Conservation (phyloP, 768 basidiomycete genomes). For the Kondoa subrosea region DNA sequence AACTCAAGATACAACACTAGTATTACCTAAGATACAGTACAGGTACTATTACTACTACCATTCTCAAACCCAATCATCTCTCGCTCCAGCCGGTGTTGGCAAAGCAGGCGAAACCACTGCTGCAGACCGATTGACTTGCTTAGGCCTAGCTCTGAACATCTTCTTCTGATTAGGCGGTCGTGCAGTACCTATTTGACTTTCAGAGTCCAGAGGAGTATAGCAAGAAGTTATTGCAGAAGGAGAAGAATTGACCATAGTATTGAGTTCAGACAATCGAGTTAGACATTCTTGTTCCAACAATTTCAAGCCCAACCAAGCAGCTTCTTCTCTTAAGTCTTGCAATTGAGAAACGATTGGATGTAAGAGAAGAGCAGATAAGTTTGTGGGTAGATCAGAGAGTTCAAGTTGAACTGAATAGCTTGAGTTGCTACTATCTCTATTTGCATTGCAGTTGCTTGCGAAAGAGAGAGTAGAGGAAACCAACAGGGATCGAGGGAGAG, state of each 20-base stretch:
- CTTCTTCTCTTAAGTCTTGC: constrained; percentile 15
- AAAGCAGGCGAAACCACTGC: not conserved
- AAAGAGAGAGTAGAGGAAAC: not conserved
- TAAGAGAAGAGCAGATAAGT: constrained; percentile 9
- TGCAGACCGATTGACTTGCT: not conserved
- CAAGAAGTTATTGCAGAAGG: not conserved
- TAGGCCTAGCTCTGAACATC: not conserved
- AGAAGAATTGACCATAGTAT: not conserved
- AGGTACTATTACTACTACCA: no score
- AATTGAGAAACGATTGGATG: constrained; percentile 14
- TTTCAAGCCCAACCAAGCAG: constrained; percentile 11
- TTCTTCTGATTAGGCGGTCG: not conserved
- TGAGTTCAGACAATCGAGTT: not conserved
- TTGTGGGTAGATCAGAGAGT: not conserved
- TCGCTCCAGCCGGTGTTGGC: not conserved
- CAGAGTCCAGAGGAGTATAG: no score
- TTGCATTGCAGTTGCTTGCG: no score
- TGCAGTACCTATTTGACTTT: not conserved
- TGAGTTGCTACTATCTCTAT: not conserved
- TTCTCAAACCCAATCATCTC: not conserved
- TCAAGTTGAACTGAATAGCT: not conserved
- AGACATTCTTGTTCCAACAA: constrained; percentile 6
- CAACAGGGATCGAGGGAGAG: constrained; percentile 9
- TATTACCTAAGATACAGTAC: no score
- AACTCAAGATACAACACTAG: no score